Evolutionary conservation across 176 grass and related monocot genomes (phyloP), one percentile per base, ranked within the genome.

Genomic region (Rhipidocladum racemiflorum): DNA sequence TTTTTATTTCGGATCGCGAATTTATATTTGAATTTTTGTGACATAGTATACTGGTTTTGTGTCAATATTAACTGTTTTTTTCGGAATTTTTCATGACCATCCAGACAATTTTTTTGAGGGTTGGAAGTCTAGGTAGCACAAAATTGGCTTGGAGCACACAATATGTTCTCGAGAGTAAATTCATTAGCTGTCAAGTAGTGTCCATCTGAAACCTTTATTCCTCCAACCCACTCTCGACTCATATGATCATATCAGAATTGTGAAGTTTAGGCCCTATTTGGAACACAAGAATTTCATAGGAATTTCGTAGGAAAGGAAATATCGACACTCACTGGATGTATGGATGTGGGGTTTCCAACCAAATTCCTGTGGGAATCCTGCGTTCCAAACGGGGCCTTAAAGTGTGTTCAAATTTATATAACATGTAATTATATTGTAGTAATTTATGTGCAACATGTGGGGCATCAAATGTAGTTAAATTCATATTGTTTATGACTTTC

Each of bases 371-470:
- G 27, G 57, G 39, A 30, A 62, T 62, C 24, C 10, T 45, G 59
- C 20, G 25, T 77, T 77, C 38, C 38, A 61, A 61, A 61, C 9
- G 4, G 38, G 27, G 74, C 24, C 23, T 61, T 6, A 40, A 76
- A 70, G n/a, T 69, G 56, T 28, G 1, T 60, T 68, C 23, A 60
- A 78, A 78, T 78, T 23, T 61, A 68, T 65, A 85, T 63, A 61
- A 69, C 48, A 61, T 75, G 44, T 57, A 75, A 64, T 61, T 61
- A 32, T 68, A 76, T 61, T 16, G 44, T 24, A 46, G n/a, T 49
- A 68, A 23, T 68, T 81, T 75, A 2, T 27, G 40, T 21, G 16
- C 18, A 35, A 57, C 4, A 60, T 36, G 24, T 18, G 73, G 40
- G 18, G 28, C 80, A 80, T 61, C 25, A 59, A 44, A 60, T 77